Base-by-base conservation (phyloP, 805 yeast genomes). In the Sugiyamaella chiloensis region DNA sequence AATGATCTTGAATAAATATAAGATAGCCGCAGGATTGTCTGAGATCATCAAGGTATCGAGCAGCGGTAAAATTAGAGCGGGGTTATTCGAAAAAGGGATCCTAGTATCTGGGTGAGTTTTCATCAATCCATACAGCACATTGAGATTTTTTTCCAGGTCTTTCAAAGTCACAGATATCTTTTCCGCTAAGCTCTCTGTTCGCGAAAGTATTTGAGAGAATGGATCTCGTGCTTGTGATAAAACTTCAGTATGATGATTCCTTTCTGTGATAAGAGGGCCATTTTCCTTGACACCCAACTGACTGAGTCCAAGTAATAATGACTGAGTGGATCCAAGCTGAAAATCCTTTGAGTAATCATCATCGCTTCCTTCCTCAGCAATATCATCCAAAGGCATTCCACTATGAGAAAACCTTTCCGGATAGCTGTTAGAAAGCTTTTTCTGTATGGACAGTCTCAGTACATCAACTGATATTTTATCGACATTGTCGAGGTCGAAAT, bases 281-380 rank as follows among this genome's bases (percentile, higher is more conserved):
- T 40, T 27, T 3, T 16, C 16, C 9, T 26, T 14, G 29, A 20
- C 24, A n/a, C 8, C 11, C 8, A 21, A 19, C 8, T 8, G 14
- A 11, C 27, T 9, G 8, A 35, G 40, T 16, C n/a, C 24, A 20
- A 26, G 14, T 17, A 21, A 14, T 12, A 16, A 16, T 17, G 23
- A 11, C 32, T 11, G 14, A 26, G 17, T 7, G 11, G 23, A 21
- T 6, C 5, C 27, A 24, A 36, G 26, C 24, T 54, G 52, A n/a
- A 55, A 50, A 20, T 50, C 53, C 5, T 47, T 42, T 6, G 58
- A 42, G 29, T 48, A 57, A 32, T 58, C 61, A 16, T 50, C 56
- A 16, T 41, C 48, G 2, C 49, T 55, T n/a, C n/a, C n/a, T 4
- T 52, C 55, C 9, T 55, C 56, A 21, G 14, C 19, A 21, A 16